Percentiles rank a stretch among this genome's conserved stretches.
These are phyloP conservation scores for Phylloporus sp. DNA, from an alignment of 768 basidiomycete species.

Conservation along the genomic window DNA sequence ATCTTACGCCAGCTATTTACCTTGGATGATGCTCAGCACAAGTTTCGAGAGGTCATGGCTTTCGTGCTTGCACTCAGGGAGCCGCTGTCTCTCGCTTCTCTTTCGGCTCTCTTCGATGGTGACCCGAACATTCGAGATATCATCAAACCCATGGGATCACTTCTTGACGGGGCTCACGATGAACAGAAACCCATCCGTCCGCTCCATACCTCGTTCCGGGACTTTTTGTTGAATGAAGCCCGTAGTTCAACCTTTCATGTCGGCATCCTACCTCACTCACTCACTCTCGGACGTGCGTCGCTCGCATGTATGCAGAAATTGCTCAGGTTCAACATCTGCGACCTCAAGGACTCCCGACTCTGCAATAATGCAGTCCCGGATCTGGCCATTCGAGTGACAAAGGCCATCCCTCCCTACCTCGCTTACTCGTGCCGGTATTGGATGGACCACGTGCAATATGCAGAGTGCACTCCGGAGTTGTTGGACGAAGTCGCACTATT, in stretches of 20 bases:
- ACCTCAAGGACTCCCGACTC: conserved; percentile 31
- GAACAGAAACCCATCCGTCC: conserved; percentile 22
- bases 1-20: conserved; percentile 15
- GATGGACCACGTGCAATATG: conserved; percentile 27
- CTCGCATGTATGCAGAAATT: conserved; percentile 29
- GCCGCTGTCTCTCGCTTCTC: conserved; percentile 14
- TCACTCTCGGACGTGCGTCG: conserved; percentile 22
- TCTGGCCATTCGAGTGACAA: conserved; percentile 12
- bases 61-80: conserved; percentile 16
- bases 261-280: conserved; percentile 12
- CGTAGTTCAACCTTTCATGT: conserved; percentile 24
- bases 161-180: conserved; percentile 18
- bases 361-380: conserved; percentile 26
- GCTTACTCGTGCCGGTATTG: conserved; percentile 37
- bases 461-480: conserved; percentile 11
- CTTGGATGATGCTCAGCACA: not conserved
- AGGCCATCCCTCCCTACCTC: conserved; percentile 27
- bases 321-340: conserved; percentile 39
- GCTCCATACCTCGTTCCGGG: conserved; percentile 34
- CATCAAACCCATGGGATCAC: conserved; percentile 18
- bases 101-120: conserved; percentile 11
- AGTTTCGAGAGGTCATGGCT: conserved; percentile 21
- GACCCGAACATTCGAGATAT: conserved; percentile 10
- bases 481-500: conserved; percentile 17
- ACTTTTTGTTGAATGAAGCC: conserved; percentile 26